Conservation (phyloP, 2,329 filamentous ascomycete species). For the Hawksworthiomyces lignivorus region DNA sequence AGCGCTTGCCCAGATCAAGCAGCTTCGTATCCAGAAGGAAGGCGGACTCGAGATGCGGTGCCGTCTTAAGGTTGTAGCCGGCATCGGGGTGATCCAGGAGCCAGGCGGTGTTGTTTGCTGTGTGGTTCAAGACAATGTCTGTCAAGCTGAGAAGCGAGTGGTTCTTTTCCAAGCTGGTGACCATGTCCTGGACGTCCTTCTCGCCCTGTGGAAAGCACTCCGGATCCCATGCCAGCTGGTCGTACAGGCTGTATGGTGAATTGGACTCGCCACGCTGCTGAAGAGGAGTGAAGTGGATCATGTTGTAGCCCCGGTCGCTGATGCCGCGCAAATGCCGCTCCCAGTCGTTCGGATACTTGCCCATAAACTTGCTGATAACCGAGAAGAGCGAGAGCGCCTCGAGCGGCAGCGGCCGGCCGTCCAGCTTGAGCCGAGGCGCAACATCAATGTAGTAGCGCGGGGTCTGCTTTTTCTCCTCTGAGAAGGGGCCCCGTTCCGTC, state of each 20-base stretch:
- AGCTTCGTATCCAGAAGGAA: slow-evolving; percentile 54
- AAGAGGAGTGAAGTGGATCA: slow-evolving; percentile 96
- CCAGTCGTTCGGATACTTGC: slow-evolving; percentile 83
- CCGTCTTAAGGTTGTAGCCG: slow-evolving; percentile 88
- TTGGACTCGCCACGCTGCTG: slow-evolving; percentile 85
- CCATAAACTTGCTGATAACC: slow-evolving; percentile 96
- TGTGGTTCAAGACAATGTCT: slow-evolving; percentile 97
- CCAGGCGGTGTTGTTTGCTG: slow-evolving; percentile 92
- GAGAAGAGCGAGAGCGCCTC: slow-evolving; percentile 89
- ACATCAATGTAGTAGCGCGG: slow-evolving; percentile 89
- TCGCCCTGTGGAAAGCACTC: slow-evolving; percentile 78
- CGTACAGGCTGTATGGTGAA: slow-evolving; percentile 93
- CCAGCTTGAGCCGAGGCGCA: slow-evolving; percentile 68
- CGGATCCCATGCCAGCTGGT: slow-evolving; percentile 83
- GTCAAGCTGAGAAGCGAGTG: slow-evolving; percentile 82
- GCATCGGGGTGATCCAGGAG: slow-evolving; percentile 89
- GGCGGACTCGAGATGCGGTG: slow-evolving; percentile 66
- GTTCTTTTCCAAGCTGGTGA: slow-evolving; percentile 73
- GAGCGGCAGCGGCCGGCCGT: slow-evolving; percentile 67
- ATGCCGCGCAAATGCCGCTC: slow-evolving; percentile 83
- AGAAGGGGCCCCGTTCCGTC: slow-evolving; percentile 36
- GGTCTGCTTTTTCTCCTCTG: slow-evolving; percentile 56
- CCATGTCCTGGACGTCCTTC: slow-evolving; percentile 67
- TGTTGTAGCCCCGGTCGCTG: slow-evolving; percentile 89
- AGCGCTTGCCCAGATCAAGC: slow-evolving; percentile 67